Base-by-base conservation (phyloP, 306 rosid species). In the Lathyrus oleraceus region DNA sequence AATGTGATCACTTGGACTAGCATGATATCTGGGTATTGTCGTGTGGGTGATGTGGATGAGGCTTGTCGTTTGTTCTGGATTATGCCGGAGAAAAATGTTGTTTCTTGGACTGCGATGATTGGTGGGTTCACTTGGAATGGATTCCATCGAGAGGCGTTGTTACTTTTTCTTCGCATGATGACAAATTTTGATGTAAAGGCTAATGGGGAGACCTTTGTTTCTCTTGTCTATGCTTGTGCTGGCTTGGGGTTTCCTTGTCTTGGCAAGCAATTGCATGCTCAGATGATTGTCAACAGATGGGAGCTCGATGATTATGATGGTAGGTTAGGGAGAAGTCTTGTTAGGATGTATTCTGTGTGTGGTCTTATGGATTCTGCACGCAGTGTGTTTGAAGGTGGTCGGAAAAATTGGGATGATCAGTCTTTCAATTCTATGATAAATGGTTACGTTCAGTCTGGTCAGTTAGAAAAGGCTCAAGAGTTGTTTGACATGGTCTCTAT, bases 71-170 rank as follows among this genome's bases (percentile, higher is more conserved):
- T 88, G 59, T 91, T 88, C 65, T 27, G 5, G 61, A 76, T 30
- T 45, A 86, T 85, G 92, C 90, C 89, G 0, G 89, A 80, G 78
- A 83, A 76, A 76, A 91, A 91, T 72, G 76, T 88, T 48, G 84
- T 91, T 71, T 83, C 96, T 71, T 88, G 92, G 95, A 88, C 95
- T 5, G 92, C 95, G 53, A 91, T 91, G 97, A 86, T 91, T 64
- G 82, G 92, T 51, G 97, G 92, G 38, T 86, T 80, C 62, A 57
- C 88, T 48, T 74, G 92, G 97, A 88, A 91, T 72, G 82, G 89
- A 59, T 83, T 85, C 16, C 51, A 71, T 73, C 54, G 73, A 72
- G 82, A 81, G 72, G 91, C 95, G 42, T 58, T 88, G 54, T 56
- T 57, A 69, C 83, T 91, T 45, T 90, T 91, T 76, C 86, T 81